phyloP scores from a whole-genome alignment of 148 eudicot genomes.

The Silene uniflora region DNA sequence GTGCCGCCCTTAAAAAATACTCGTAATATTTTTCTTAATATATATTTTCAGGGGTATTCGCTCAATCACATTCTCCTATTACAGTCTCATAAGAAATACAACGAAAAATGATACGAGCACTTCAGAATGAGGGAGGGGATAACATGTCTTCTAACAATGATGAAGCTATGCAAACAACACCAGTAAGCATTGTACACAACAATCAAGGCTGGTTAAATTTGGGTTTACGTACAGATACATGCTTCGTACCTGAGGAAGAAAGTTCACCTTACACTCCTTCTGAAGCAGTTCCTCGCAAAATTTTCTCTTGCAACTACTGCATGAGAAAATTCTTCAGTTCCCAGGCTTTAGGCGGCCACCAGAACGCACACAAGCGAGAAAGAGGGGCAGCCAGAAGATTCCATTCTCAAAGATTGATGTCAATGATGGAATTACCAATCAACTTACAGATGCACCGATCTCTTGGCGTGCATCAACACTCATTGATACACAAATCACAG shows the following conservation, averaged over 20 bases:
- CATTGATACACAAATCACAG: slow-evolving; percentile 47
- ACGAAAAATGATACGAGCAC: slow-evolving; percentile 21
- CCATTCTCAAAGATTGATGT: slow-evolving; percentile 46
- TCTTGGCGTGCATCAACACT: slow-evolving; percentile 60
- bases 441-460: slow-evolving; percentile 40
- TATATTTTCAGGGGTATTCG: not conserved
- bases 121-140: slow-evolving; percentile 18
- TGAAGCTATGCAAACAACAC: slow-evolving; percentile 11
- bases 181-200: slow-evolving; percentile 16
- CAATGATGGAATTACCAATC: slow-evolving; percentile 38
- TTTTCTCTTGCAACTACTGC: slow-evolving; percentile 73
- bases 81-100: not conserved
- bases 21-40: too few relatives aligned
- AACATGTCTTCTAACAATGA: slow-evolving; percentile 29
- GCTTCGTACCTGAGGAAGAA: slow-evolving; percentile 12
- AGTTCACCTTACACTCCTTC: slow-evolving; percentile 21
- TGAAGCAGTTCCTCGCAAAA: slow-evolving; percentile 38
- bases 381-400: slow-evolving; percentile 59
- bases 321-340: slow-evolving; percentile 75
- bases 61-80: not conserved
- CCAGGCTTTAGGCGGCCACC: slow-evolving; percentile 87
- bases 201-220: slow-evolving; percentile 48
- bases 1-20: not conserved
- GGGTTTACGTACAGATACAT: slow-evolving; percentile 20
- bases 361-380: slow-evolving; percentile 83